Percentiles rank a stretch among this genome's conserved stretches.
Evolutionary conservation across 2,329 filamentous ascomycete species (phyloP).

Genomic region (Fonsecaea pedrosoi): DNA sequence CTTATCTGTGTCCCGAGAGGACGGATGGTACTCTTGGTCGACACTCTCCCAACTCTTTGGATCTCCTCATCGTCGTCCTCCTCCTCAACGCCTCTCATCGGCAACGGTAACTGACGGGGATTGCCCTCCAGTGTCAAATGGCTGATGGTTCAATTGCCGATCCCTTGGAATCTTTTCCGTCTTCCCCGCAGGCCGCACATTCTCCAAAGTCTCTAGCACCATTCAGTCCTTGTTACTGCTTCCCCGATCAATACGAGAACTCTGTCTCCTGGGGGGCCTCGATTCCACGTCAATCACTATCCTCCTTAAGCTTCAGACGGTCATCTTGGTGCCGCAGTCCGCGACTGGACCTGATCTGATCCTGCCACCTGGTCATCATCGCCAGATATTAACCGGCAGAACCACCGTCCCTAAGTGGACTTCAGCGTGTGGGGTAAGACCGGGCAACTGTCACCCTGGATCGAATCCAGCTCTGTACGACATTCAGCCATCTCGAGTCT

Average conservation of each 20-base stretch:
- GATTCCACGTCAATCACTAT: background rate
- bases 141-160: conserved; percentile 4
- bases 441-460: conserved; percentile 31
- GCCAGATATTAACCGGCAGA: conserved; percentile 12
- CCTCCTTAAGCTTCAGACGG: background rate
- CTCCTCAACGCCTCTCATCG: background rate
- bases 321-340: background rate
- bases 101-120: background rate
- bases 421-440: conserved; percentile 26
- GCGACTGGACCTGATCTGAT: background rate
- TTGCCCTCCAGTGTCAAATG: background rate
- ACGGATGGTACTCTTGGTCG: background rate
- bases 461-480: conserved; percentile 22
- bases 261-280: background rate
- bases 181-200: conserved; percentile 3
- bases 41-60: background rate
- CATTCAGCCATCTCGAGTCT: conserved; percentile 13
- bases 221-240: background rate
- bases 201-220: conserved; percentile 9
- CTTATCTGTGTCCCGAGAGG: background rate
- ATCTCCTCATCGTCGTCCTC: background rate
- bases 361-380: conserved; percentile 1
- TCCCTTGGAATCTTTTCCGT: background rate
- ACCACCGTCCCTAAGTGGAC: background rate
- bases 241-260: background rate